phyloP scores from a whole-genome alignment of 1,284 basidiomycete genomes.

The Apiotrichum laibachii region DNA sequence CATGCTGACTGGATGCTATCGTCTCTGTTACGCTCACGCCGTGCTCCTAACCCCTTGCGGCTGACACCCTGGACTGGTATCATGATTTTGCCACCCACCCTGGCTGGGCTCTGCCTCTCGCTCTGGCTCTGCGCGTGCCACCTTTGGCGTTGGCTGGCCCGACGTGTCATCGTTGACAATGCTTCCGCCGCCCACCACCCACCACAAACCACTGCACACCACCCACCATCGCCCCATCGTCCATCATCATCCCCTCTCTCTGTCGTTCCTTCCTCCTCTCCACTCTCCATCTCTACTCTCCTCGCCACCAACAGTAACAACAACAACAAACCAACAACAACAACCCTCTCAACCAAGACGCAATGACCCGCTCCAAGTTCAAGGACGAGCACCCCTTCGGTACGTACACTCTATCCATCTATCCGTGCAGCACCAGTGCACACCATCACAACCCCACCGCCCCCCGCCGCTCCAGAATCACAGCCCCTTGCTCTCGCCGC shows the following conservation, averaged over 20 bases:
- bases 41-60: too few species aligned
- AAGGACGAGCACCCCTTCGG: slow-evolving; percentile 99
- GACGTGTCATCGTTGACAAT: not conserved
- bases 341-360: slow-evolving; percentile 8
- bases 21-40: too few species aligned
- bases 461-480: not conserved
- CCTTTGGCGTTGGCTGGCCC: not conserved
- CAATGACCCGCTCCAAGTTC: slow-evolving; percentile 91
- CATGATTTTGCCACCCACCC: too few species aligned
- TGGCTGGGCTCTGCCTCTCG: too few species aligned
- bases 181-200: not conserved
- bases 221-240: not conserved
- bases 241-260: not conserved
- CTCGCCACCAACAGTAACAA: not conserved
- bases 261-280: not conserved
- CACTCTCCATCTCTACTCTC: not conserved
- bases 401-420: slow-evolving; percentile 51
- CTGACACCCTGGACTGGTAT: too few species aligned
- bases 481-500: too few species aligned
- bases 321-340: not conserved
- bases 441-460: not conserved
- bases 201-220: not conserved
- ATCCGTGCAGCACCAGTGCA: not conserved
- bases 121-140: too few species aligned
- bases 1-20: too few species aligned